Percentiles rank a stretch among this genome's conserved stretches.
These are phyloP conservation scores for Candida maesae DNA, from an alignment of 805 yeast genomes.

Conservation along the genomic window DNA sequence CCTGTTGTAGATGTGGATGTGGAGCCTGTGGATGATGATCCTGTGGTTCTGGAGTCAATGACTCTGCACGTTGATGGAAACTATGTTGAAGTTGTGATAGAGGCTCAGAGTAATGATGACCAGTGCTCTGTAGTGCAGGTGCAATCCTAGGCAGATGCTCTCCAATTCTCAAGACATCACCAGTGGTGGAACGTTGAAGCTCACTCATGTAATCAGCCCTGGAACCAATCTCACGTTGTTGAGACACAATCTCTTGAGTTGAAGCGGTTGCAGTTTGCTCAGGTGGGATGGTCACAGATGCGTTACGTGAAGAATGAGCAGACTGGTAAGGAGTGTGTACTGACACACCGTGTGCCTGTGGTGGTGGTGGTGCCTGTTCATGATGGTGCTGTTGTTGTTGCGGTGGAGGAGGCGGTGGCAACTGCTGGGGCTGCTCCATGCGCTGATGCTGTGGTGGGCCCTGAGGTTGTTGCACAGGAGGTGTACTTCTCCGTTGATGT, in stretches of 20 bases:
- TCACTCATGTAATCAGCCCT: slow-evolving; percentile 20
- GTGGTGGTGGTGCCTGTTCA: not conserved
- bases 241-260: slow-evolving; percentile 15
- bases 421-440: not conserved
- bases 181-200: slow-evolving; percentile 19
- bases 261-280: slow-evolving; percentile 7
- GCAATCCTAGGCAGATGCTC: slow-evolving; percentile 26
- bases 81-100: slow-evolving; percentile 17
- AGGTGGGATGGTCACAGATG: slow-evolving; percentile 11
- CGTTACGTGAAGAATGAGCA: slow-evolving; percentile 5
- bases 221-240: slow-evolving; percentile 14
- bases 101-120: slow-evolving; percentile 13
- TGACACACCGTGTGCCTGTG: too few species aligned
- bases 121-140: slow-evolving; percentile 16
- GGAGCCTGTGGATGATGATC: slow-evolving; percentile 8
- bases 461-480: not conserved
- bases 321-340: too few species aligned
- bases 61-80: slow-evolving; percentile 20
- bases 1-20: not conserved
- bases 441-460: not conserved
- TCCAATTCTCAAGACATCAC: slow-evolving; percentile 24
- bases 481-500: too few species aligned
- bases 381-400: not conserved
- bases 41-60: slow-evolving; percentile 12
- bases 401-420: not conserved